phyloP scores from a whole-genome alignment of 1,284 basidiomycete genomes.

The Ustanciosporium gigantosporum region DNA sequence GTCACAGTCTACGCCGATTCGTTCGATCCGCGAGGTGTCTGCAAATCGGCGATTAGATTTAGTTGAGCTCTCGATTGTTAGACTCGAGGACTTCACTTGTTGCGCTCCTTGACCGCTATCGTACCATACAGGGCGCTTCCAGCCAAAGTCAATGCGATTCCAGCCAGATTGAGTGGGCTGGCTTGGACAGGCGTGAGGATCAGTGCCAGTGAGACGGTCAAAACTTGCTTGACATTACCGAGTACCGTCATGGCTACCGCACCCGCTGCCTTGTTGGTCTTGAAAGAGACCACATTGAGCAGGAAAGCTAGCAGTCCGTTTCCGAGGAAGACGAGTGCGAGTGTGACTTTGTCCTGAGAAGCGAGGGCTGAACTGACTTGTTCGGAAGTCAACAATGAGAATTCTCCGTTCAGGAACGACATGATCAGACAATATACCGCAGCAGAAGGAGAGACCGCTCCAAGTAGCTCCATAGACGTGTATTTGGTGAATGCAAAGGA shows the following conservation, averaged over 20 bases:
- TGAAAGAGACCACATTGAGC: not conserved
- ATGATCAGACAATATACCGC: not conserved
- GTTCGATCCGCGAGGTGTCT: too few species aligned
- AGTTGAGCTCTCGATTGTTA: too few species aligned
- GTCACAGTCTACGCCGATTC: too few species aligned
- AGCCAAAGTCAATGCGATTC: not conserved
- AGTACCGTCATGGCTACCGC: not conserved
- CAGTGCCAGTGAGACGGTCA: not conserved
- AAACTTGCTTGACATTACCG: not conserved
- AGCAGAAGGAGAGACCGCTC: not conserved
- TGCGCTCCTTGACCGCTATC: not conserved
- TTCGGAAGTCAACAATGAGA: too few species aligned
- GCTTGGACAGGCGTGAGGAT: not conserved
- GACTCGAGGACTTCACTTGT: too few species aligned
- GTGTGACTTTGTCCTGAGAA: not conserved
- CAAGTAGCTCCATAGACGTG: not conserved
- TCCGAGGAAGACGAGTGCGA: not conserved
- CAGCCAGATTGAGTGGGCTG: not conserved
- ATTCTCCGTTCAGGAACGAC: not conserved
- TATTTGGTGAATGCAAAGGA: not conserved
- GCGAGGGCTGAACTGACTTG: not conserved
- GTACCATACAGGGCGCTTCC: not conserved
- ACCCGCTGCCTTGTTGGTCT: not conserved
- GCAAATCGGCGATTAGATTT: too few species aligned
- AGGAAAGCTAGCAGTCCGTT: not conserved